A percentile compares a stretch with the other conserved stretches of the same genome.
These are phyloP conservation scores for Lodderomyces orthopsilosis DNA, from an alignment of 1,139 yeast genomes.

Conservation along the genomic window DNA sequence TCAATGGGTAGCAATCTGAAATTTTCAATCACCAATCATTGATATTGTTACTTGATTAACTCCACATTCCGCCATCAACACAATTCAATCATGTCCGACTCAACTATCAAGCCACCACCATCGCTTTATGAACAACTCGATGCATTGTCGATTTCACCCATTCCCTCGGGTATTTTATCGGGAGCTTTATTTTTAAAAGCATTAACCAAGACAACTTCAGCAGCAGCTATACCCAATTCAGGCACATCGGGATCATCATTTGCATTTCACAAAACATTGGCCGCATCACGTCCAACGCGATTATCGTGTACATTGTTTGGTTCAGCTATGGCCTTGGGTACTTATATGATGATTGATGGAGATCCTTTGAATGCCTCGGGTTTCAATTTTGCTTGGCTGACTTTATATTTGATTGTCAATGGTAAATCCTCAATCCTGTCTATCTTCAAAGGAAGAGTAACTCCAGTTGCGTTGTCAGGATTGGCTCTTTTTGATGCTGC, in stretches of 20 bases:
- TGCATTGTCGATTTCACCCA: slow-evolving; percentile 13
- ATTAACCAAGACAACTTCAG: slow-evolving; percentile 1
- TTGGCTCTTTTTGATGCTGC: slow-evolving; percentile 63
- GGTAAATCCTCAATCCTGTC: slow-evolving; percentile 57
- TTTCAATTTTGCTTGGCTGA: slow-evolving; percentile 83
- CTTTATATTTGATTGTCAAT: slow-evolving; percentile 72
- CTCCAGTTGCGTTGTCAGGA: slow-evolving; percentile 61
- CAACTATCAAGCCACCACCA: slow-evolving; percentile 1
- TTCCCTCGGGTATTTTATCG: slow-evolving; percentile 16
- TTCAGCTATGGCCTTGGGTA: slow-evolving; percentile 70
- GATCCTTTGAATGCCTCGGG: slow-evolving; percentile 86
- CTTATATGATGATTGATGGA: slow-evolving; percentile 77
- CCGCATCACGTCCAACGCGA: slow-evolving; percentile 32
- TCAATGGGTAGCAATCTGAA: not conserved
- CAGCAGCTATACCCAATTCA: slow-evolving; percentile 5
- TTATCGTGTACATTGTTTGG: slow-evolving; percentile 55
- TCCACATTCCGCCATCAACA: slow-evolving; percentile 1
- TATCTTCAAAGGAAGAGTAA: slow-evolving; percentile 36
- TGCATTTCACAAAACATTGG: slow-evolving; percentile 8
- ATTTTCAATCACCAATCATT: not conserved
- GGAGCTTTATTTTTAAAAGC: slow-evolving; percentile 13
- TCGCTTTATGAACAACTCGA: slow-evolving; percentile 7
- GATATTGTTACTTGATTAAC: not conserved
- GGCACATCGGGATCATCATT: slow-evolving; percentile 10
- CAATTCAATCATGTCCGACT: not conserved